phyloP scores from a whole-genome alignment of 2,329 filamentous ascomycete genomes.

The Ceratocystis huliohia region DNA sequence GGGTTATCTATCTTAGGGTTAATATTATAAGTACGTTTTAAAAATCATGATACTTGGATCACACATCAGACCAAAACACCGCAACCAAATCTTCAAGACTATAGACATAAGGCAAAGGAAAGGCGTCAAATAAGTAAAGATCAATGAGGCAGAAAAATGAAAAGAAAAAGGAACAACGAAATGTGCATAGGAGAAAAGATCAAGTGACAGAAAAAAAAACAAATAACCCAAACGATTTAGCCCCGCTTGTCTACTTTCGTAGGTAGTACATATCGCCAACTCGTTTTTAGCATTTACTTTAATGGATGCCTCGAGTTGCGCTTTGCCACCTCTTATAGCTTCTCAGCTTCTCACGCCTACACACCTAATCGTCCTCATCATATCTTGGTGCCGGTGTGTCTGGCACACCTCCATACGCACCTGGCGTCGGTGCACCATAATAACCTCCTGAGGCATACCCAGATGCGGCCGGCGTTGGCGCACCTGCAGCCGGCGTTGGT shows the following conservation, averaged over 20 bases:
- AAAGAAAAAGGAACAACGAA: neutral
- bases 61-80: no score
- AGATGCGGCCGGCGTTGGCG: constrained; percentile 56
- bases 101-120: neutral
- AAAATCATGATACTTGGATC: no score
- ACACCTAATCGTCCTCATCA: constrained; percentile 32
- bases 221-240: constrained; percentile 11
- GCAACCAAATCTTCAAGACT: neutral
- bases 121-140: neutral
- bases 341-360: neutral
- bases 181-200: constrained; percentile 2
- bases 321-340: neutral
- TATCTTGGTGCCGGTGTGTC: constrained; percentile 49
- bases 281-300: neutral
- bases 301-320: neutral
- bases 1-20: no score
- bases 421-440: constrained; percentile 52
- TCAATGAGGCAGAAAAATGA: neutral
- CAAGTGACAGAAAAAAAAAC: constrained; percentile 11
- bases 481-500: constrained; percentile 50
- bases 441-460: constrained; percentile 37
- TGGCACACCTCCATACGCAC: constrained; percentile 42
- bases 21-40: no score
- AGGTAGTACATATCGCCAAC: constrained; percentile 2
- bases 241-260: constrained; percentile 1